Conservation (phyloP, 768 basidiomycete genomes). For the Calocybe gangraenosa region DNA sequence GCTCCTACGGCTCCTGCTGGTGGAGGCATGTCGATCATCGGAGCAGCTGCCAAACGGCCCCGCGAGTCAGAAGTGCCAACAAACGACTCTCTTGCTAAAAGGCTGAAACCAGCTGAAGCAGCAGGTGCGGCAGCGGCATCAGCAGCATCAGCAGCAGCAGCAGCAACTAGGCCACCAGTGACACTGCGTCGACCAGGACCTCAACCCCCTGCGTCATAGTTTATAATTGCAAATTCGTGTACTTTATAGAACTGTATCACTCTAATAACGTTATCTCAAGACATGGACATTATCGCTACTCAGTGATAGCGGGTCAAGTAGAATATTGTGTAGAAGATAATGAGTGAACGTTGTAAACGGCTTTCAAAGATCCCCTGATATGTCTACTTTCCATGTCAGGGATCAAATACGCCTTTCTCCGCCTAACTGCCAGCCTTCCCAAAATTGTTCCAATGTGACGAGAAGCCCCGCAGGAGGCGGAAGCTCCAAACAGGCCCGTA, state of each 20-base stretch:
- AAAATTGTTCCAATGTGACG: too few relatives aligned
- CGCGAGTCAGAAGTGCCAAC: constrained; percentile 40
- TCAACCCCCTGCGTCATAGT: constrained; percentile 6
- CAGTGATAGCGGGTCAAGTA: too few relatives aligned
- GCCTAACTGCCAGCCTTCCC: too few relatives aligned
- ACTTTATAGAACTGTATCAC: constrained; percentile 9
- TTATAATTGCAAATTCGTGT: constrained; percentile 7
- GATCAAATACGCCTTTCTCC: too few relatives aligned
- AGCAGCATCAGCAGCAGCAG: not conserved
- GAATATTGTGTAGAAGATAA: too few relatives aligned
- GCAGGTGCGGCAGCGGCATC: not conserved
- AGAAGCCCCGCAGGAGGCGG: too few relatives aligned
- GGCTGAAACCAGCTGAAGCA: constrained; percentile 53
- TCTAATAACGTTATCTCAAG: too few relatives aligned
- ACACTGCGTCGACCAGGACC: constrained; percentile 17
- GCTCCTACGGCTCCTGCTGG: constrained; percentile 26
- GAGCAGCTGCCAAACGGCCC: constrained; percentile 61
- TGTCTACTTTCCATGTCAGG: too few relatives aligned
- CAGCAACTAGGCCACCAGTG: constrained; percentile 17
- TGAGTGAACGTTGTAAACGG: too few relatives aligned
- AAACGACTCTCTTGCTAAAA: constrained; percentile 63
- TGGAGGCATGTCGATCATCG: constrained; percentile 53
- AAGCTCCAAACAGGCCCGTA: too few relatives aligned
- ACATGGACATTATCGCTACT: too few relatives aligned
- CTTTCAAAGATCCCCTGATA: too few relatives aligned